A percentile compares a stretch with the other conserved stretches of the same genome.
phyloP scores from a whole-genome alignment of 495 filamentous ascomycete species.

The Penicillium canescens region DNA sequence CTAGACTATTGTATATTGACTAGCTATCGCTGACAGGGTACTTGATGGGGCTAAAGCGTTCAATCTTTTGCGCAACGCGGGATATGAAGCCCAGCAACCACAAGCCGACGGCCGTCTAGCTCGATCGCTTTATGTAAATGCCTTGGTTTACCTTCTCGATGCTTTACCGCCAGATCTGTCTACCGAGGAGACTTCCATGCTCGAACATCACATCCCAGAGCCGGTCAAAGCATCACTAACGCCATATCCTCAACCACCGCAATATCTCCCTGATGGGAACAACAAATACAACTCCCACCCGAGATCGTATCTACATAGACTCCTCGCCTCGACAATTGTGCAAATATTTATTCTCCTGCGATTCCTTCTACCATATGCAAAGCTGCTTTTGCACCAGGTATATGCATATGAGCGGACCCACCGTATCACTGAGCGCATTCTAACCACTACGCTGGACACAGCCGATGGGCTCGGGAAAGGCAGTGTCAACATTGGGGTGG shows the following conservation, averaged over 20 bases:
- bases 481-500: conserved; percentile 47
- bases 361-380: conserved; percentile 59
- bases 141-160: conserved; percentile 64
- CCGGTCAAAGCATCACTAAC: conserved; percentile 20
- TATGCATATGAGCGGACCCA: conserved; percentile 67
- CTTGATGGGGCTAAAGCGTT: conserved; percentile 25
- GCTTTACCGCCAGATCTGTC: conserved; percentile 63
- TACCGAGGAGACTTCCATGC: conserved; percentile 27
- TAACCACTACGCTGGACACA: conserved; percentile 48
- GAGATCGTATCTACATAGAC: conserved; percentile 57
- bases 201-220: conserved; percentile 34
- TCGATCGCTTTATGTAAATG: conserved; percentile 67
- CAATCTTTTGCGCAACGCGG: conserved; percentile 40
- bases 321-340: conserved; percentile 56
- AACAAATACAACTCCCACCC: not conserved
- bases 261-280: conserved; percentile 34
- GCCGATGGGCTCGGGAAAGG: conserved; percentile 55
- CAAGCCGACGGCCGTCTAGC: conserved; percentile 45
- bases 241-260: conserved; percentile 1
- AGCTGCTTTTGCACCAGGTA: conserved; percentile 46
- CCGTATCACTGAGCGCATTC: conserved; percentile 55
- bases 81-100: conserved; percentile 40
- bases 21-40: not conserved
- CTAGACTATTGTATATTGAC: not conserved
- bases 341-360: conserved; percentile 57